These are phyloP conservation scores for Aspergillus tubingensis DNA, from an alignment of 2,329 filamentous ascomycete genomes.

Conservation along the genomic window DNA sequence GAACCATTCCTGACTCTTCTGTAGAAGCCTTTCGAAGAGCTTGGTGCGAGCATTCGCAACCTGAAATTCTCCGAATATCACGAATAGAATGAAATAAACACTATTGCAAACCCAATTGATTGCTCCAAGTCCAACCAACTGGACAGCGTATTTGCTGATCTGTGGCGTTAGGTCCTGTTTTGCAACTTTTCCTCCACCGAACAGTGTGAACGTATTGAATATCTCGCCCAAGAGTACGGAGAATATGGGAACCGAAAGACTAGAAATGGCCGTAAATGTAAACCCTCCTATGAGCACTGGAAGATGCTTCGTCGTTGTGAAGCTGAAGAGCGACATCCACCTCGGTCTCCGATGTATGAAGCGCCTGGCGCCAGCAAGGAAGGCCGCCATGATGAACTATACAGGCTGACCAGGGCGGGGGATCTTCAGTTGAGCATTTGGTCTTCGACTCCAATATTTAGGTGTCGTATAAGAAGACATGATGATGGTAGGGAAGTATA, in stretches of 20 bases:
- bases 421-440: conserved; percentile 7
- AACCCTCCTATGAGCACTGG: conserved; percentile 58
- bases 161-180: conserved; percentile 55
- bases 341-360: conserved; percentile 17
- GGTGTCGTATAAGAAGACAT: not conserved
- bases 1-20: conserved; percentile 79
- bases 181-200: conserved; percentile 58
- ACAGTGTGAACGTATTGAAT: conserved; percentile 70
- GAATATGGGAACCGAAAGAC: conserved; percentile 64
- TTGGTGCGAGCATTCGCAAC: conserved; percentile 64
- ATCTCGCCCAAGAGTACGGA: conserved; percentile 73
- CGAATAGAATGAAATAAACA: conserved; percentile 69
- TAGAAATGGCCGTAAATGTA: conserved; percentile 59
- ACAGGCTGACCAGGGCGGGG: not conserved
- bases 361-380: not conserved
- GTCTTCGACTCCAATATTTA: conserved; percentile 17
- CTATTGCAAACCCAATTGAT: conserved; percentile 69
- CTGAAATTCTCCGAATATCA: conserved; percentile 79
- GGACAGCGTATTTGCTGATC: conserved; percentile 62
- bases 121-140: conserved; percentile 64
- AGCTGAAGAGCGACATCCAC: conserved; percentile 68
- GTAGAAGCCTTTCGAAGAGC: conserved; percentile 69
- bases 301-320: conserved; percentile 65
- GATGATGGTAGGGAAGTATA: not conserved
- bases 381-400: conserved; percentile 4